These are phyloP conservation scores for Fusarium coffeatum DNA, from an alignment of 2,329 filamentous ascomycete species.

Conservation along the genomic window DNA sequence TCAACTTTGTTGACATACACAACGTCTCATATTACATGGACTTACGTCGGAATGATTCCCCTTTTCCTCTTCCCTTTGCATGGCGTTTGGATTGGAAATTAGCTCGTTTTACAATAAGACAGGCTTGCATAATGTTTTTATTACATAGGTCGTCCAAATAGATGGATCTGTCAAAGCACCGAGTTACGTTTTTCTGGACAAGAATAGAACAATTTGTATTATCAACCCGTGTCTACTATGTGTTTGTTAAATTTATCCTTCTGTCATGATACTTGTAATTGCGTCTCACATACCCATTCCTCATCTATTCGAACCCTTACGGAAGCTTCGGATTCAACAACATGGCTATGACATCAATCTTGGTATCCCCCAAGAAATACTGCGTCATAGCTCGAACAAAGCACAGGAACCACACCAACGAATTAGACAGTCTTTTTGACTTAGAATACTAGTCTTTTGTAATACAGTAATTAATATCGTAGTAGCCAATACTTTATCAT, in stretches of 20 bases:
- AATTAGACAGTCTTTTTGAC: not conserved
- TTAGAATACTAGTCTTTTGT: not conserved
- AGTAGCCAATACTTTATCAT: not conserved
- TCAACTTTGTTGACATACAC: not conserved
- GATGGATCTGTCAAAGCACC: not conserved
- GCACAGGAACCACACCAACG: not conserved
- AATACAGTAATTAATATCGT: not conserved
- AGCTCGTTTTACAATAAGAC: not conserved
- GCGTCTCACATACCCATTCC: not conserved
- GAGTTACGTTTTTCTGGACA: not conserved
- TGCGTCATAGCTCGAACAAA: constrained; percentile 12
- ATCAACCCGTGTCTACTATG: not conserved
- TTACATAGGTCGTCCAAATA: not conserved
- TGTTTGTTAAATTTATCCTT: not conserved
- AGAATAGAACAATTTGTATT: not conserved
- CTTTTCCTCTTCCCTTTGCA: constrained; percentile 26
- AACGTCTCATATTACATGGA: constrained; percentile 19
- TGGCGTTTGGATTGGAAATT: constrained; percentile 28
- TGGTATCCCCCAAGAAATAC: not conserved
- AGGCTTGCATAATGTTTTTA: not conserved
- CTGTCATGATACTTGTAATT: not conserved
- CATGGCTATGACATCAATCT: constrained; percentile 5
- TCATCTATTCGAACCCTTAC: not conserved
- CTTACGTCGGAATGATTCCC: constrained; percentile 35
- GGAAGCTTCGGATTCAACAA: not conserved